Evolutionary conservation across 2,329 filamentous ascomycete genomes (phyloP).

Genomic region (Diaporthe vexans): DNA sequence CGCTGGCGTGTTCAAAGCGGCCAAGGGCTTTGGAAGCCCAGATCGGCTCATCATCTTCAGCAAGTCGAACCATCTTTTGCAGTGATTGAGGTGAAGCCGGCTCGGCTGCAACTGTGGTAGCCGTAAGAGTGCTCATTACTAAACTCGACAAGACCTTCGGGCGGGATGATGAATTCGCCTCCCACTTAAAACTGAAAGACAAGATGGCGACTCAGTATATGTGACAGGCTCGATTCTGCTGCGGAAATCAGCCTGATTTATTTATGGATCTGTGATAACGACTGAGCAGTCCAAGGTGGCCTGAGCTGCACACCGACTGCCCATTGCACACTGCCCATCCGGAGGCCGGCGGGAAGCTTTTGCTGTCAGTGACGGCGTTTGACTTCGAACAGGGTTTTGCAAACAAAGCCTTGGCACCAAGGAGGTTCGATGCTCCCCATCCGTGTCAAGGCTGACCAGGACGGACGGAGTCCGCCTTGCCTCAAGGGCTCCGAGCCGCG

Average conservation of each 20-base stretch:
- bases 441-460: background rate
- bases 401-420: background rate
- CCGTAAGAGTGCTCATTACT: conserved; percentile 9
- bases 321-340: background rate
- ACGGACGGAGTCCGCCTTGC: conserved; percentile 11
- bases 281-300: background rate
- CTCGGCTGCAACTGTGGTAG: background rate
- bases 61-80: conserved; percentile 23
- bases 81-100: background rate
- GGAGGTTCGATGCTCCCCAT: background rate
- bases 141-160: background rate
- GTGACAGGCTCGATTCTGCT: background rate
- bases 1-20: background rate
- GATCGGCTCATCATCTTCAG: conserved; percentile 13
- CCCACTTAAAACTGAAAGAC: background rate
- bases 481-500: background rate
- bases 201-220: background rate
- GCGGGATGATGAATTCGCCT: background rate
- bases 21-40: background rate
- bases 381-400: background rate
- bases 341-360: background rate
- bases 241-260: background rate
- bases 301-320: background rate
- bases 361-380: background rate
- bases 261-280: background rate